phyloP scores from a whole-genome alignment of 1,284 basidiomycete genomes.

The Heterobasidion parviporum region DNA sequence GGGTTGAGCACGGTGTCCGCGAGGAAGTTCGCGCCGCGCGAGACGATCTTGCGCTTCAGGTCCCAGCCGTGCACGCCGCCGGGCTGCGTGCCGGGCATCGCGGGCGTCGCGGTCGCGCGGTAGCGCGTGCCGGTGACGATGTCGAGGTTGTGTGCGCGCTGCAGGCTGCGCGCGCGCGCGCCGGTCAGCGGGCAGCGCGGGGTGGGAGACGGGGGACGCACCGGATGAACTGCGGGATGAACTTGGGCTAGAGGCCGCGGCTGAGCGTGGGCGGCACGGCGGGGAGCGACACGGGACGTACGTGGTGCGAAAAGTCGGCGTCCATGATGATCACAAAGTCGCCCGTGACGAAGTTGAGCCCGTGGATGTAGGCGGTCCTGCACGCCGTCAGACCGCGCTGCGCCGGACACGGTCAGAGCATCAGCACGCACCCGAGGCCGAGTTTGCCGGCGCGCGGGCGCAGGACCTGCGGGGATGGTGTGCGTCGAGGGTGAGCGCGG shows the following conservation, averaged over 20 bases:
- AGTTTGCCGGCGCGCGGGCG: slow-evolving; percentile 85
- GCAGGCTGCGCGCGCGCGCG: slow-evolving; percentile 39
- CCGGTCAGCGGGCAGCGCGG: not conserved
- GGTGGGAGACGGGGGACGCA: slow-evolving; percentile 19
- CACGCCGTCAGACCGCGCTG: slow-evolving; percentile 2
- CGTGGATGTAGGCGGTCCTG: slow-evolving; percentile 90
- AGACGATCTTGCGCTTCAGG: slow-evolving; percentile 79
- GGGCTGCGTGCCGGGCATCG: slow-evolving; percentile 41
- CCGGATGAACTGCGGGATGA: slow-evolving; percentile 85
- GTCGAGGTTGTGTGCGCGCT: slow-evolving; percentile 75
- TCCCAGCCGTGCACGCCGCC: slow-evolving; percentile 91
- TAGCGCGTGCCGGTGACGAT: slow-evolving; percentile 94
- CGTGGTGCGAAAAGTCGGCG: slow-evolving; percentile 92
- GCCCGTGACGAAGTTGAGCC: slow-evolving; percentile 81
- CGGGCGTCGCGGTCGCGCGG: slow-evolving; percentile 45
- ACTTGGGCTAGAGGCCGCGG: slow-evolving; percentile 59
- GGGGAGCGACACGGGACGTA: slow-evolving; percentile 26
- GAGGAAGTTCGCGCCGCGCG: slow-evolving; percentile 80
- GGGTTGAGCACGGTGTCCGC: slow-evolving; percentile 77
- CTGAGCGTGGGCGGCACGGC: not conserved
- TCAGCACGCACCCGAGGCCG: slow-evolving; percentile 62
- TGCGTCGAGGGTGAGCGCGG: not conserved
- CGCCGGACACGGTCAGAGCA: not conserved
- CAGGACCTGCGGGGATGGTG: slow-evolving; percentile 42
- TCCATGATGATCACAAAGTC: slow-evolving; percentile 97